These are phyloP conservation scores for Acacia pycnantha DNA, from an alignment of 331 rosid species.

Conservation along the genomic window DNA sequence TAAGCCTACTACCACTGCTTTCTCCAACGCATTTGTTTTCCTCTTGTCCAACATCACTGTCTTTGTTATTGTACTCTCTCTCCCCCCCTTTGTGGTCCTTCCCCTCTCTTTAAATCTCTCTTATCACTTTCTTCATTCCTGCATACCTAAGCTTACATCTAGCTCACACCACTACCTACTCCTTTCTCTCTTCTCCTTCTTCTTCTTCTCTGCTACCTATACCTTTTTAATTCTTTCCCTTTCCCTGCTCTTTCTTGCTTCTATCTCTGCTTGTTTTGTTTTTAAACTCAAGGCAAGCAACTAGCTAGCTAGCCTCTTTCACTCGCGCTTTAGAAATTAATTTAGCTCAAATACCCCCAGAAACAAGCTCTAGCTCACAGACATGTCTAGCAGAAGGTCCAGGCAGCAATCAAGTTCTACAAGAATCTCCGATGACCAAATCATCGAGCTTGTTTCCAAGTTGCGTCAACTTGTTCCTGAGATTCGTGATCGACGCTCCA, in stretches of 20 bases:
- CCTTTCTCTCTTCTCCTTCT: neutral
- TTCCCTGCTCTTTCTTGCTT: neutral
- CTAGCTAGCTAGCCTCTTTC: neutral
- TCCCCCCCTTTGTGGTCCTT: constrained; percentile 36
- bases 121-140: constrained; percentile 60
- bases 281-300: constrained; percentile 17
- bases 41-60: constrained; percentile 68
- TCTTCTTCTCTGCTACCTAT: constrained; percentile 14
- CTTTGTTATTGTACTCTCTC: constrained; percentile 50
- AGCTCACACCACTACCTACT: constrained; percentile 28
- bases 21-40: constrained; percentile 77
- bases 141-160: constrained; percentile 36
- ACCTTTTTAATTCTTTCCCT: neutral
- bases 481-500: constrained; percentile 75
- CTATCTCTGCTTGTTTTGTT: neutral
- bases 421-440: constrained; percentile 79
- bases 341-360: neutral
- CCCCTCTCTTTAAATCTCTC: constrained; percentile 58
- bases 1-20: constrained; percentile 47
- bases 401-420: constrained; percentile 50
- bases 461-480: constrained; percentile 94
- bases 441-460: constrained; percentile 85
- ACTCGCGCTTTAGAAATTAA: neutral
- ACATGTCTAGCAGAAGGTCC: constrained; percentile 67
- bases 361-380: neutral